Conservation (phyloP, 495 filamentous ascomycete genomes). For the Parathielavia appendiculata region DNA sequence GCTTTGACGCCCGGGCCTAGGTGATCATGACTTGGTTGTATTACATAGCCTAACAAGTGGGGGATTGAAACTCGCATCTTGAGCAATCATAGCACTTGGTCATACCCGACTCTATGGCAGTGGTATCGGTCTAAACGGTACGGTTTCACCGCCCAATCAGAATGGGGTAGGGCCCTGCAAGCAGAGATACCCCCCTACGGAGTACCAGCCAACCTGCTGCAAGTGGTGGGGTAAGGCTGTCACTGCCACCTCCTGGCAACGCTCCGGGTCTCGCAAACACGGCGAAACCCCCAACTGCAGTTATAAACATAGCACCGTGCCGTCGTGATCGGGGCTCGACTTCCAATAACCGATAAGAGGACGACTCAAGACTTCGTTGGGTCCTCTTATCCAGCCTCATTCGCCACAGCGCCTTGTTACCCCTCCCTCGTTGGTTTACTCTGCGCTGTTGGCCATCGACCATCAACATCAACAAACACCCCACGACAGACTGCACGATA, state of each 20-base stretch:
- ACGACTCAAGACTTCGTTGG: no score
- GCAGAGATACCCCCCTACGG: no score
- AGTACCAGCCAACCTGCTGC: background rate
- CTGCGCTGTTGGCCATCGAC: background rate
- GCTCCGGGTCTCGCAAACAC: background rate
- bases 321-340: background rate
- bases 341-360: background rate
- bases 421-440: background rate
- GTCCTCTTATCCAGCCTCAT: no score
- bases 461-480: conserved; percentile 5
- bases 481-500: background rate
- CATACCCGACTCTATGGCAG: no score
- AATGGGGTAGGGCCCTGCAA: background rate
- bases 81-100: no score
- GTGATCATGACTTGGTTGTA: no score
- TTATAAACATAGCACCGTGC: background rate
- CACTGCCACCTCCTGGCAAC: conserved; percentile 26
- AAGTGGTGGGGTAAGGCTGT: conserved; percentile 3
- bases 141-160: background rate
- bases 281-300: background rate
- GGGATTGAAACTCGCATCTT: no score
- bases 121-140: no score
- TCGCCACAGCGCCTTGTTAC: background rate
- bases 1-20: no score
- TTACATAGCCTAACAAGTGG: no score